These are phyloP conservation scores for Thalassiosira allenii DNA, from an alignment of 352 stramenopile species.

Conservation along the genomic window DNA sequence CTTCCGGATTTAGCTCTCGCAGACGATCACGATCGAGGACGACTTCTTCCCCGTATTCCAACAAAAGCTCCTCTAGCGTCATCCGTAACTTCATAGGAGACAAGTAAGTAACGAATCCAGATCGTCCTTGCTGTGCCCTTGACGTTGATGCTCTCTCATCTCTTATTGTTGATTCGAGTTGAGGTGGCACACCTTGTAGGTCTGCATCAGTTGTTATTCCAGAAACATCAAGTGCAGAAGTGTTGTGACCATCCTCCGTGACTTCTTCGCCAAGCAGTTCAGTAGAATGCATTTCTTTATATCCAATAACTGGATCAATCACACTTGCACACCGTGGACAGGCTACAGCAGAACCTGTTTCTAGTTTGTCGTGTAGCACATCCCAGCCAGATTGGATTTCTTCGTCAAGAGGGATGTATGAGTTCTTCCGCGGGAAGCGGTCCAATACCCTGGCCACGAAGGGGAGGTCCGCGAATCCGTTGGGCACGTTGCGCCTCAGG, in stretches of 20 bases:
- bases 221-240: slow-evolving; percentile 15
- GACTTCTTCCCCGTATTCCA: slow-evolving; percentile 78
- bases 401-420: slow-evolving; percentile 83
- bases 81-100: slow-evolving; percentile 71
- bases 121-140: slow-evolving; percentile 23
- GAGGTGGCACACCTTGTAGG: slow-evolving; percentile 63
- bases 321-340: slow-evolving; percentile 74
- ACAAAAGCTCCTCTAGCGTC: slow-evolving; percentile 71
- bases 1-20: slow-evolving; percentile 61
- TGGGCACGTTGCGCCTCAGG: slow-evolving; percentile 65
- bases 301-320: slow-evolving; percentile 75
- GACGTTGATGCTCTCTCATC: slow-evolving; percentile 2
- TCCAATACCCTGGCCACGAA: slow-evolving; percentile 79
- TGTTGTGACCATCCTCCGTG: slow-evolving; percentile 1
- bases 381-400: slow-evolving; percentile 85
- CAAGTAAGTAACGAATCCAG: slow-evolving; percentile 75
- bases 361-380: slow-evolving; percentile 57
- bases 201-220: slow-evolving; percentile 29
- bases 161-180: slow-evolving; percentile 64
- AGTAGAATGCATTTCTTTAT: slow-evolving; percentile 62
- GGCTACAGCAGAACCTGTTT: slow-evolving; percentile 50
- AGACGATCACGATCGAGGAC: slow-evolving; percentile 74
- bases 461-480: slow-evolving; percentile 79
- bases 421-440: slow-evolving; percentile 65
- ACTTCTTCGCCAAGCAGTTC: slow-evolving; percentile 49